Conservation (phyloP, 192 early-diverging fungal species). For the Coemansia sp. region DNA sequence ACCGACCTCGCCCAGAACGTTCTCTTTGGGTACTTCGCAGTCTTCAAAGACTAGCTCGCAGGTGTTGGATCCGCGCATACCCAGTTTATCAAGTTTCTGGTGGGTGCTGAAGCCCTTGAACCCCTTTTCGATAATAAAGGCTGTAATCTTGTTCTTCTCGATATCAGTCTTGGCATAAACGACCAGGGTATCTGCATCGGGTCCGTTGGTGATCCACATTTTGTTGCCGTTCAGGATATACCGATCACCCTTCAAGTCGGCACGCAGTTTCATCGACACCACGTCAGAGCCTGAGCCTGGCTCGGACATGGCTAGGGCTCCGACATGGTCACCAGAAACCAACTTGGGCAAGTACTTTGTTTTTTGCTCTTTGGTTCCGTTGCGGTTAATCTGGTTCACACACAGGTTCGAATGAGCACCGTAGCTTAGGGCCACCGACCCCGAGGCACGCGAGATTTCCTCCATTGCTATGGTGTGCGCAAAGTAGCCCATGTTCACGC, state of each 20-base stretch:
- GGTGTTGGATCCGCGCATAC: slow-evolving; percentile 97
- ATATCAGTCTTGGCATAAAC: slow-evolving; percentile 91
- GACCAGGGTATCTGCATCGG: slow-evolving; percentile 86
- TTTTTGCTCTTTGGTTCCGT: slow-evolving; percentile 87
- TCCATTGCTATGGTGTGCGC: slow-evolving; percentile 95
- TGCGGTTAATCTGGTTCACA: slow-evolving; percentile 94
- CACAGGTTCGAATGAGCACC: slow-evolving; percentile 97
- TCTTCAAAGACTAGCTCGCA: slow-evolving; percentile 95
- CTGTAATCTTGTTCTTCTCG: slow-evolving; percentile 86
- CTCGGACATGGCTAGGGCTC: slow-evolving; percentile 95
- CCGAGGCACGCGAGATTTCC: slow-evolving; percentile 87
- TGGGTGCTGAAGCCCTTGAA: slow-evolving; percentile 84
- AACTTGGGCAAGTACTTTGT: slow-evolving; percentile 88
- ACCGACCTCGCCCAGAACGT: slow-evolving; percentile 81
- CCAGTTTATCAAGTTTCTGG: slow-evolving; percentile 93
- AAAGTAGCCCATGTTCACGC: slow-evolving; percentile 86
- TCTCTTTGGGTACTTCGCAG: slow-evolving; percentile 87
- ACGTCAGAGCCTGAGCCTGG: slow-evolving; percentile 90
- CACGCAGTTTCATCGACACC: slow-evolving; percentile 84
- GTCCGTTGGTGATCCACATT: slow-evolving; percentile 98
- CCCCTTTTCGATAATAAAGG: slow-evolving; percentile 90
- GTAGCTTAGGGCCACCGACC: slow-evolving; percentile 89
- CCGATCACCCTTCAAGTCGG: slow-evolving; percentile 80
- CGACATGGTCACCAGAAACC: slow-evolving; percentile 85
- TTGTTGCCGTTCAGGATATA: slow-evolving; percentile 91